Percentiles rank a stretch among this genome's conserved stretches.
Evolutionary conservation across 148 eudicot species (phyloP).

Genomic region (Nyssa sinensis): DNA sequence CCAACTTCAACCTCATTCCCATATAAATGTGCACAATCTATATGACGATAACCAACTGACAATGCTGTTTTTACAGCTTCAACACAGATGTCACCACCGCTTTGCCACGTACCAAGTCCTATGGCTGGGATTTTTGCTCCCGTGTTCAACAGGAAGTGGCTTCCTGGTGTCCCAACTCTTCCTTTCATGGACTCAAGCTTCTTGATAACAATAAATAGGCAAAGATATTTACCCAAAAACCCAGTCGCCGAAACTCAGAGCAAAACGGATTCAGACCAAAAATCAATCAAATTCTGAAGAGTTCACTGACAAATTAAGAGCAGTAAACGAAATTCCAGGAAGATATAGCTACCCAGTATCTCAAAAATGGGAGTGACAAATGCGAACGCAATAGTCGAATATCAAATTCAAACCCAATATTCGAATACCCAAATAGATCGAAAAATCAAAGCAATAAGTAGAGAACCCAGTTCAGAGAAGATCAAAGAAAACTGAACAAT

Average conservation of each 20-base stretch:
- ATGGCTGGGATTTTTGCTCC: slow-evolving; percentile 33
- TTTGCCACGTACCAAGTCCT: slow-evolving; percentile 40
- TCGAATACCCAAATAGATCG: neutral
- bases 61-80: slow-evolving; percentile 29
- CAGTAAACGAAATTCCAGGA: neutral
- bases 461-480: slow-evolving; percentile 6
- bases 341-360: neutral
- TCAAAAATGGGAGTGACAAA: neutral
- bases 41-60: slow-evolving; percentile 28
- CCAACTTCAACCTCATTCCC: slow-evolving; percentile 37
- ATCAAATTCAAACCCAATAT: slow-evolving; percentile 2
- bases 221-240: no score
- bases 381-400: no score
- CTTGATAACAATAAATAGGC: no score
- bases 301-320: no score
- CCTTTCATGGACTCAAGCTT: slow-evolving; percentile 22
- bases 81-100: slow-evolving; percentile 31
- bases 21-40: slow-evolving; percentile 36
- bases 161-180: slow-evolving; percentile 23
- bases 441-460: neutral
- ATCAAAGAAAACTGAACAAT: neutral
- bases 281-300: no score
- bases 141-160: slow-evolving; percentile 26
- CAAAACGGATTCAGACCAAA: neutral
- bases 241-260: no score